Conservation (phyloP, 352 stramenopile genomes). For the Phytophthora europaea region DNA sequence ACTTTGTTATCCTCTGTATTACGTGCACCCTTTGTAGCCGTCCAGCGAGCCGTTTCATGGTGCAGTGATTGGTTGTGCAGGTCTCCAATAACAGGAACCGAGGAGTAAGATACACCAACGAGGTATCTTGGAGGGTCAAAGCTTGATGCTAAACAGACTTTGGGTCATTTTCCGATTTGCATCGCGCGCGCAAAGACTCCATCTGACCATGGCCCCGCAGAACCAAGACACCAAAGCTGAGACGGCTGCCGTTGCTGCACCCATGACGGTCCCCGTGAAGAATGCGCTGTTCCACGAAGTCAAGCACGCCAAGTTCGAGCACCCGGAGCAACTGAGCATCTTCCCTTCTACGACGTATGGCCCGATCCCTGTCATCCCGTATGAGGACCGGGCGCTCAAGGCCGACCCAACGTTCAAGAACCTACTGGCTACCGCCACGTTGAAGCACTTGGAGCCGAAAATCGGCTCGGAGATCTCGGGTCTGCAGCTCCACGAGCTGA, state of each 20-base stretch:
- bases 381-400: slow-evolving; percentile 29
- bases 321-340: slow-evolving; percentile 9
- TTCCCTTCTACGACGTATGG: slow-evolving; percentile 23
- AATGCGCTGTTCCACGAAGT: slow-evolving; percentile 29
- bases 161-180: neutral
- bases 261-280: slow-evolving; percentile 9
- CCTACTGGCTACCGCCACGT: slow-evolving; percentile 20
- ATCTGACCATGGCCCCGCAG: neutral
- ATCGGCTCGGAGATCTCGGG: slow-evolving; percentile 33
- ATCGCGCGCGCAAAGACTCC: neutral
- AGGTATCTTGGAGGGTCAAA: neutral
- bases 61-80: neutral
- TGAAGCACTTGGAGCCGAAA: slow-evolving; percentile 32
- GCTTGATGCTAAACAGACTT: neutral
- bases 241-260: neutral
- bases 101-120: neutral
- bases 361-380: slow-evolving; percentile 27
- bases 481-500: slow-evolving; percentile 33
- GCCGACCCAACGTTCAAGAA: slow-evolving; percentile 36
- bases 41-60: neutral
- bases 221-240: neutral
- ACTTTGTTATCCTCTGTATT: neutral
- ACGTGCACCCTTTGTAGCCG: neutral
- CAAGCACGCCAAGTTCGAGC: slow-evolving; percentile 19
- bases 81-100: neutral